phyloP scores from a whole-genome alignment of 768 basidiomycete species.

The Kondoa malvinella region DNA sequence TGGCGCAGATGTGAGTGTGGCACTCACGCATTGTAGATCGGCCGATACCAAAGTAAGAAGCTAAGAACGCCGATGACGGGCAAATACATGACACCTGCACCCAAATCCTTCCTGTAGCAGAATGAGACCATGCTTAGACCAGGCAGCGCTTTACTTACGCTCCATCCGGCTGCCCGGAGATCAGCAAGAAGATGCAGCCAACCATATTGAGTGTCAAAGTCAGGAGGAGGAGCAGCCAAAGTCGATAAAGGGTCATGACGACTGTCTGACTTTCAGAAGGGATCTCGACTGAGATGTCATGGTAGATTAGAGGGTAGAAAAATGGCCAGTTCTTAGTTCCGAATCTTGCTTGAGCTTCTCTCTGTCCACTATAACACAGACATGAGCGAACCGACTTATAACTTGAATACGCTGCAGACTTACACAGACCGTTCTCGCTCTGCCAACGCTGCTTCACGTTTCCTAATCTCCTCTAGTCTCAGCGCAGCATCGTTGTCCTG shows the following conservation, averaged over 20 bases:
- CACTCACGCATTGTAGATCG: background rate
- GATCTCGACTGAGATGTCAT: conserved; percentile 79
- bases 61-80: conserved; percentile 59
- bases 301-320: conserved; percentile 78
- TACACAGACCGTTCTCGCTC: conserved; percentile 43
- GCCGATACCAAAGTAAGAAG: conserved; percentile 71
- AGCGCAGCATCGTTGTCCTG: conserved; percentile 17
- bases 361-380: too few species aligned
- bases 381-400: too few species aligned
- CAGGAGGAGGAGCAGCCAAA: conserved; percentile 75
- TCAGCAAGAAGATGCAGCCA: conserved; percentile 68
- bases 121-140: background rate
- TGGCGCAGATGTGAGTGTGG: background rate
- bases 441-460: conserved; percentile 65
- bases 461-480: conserved; percentile 47
- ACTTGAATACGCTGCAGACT: conserved; percentile 40
- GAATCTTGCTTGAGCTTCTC: background rate
- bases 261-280: conserved; percentile 60
- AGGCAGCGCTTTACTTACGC: conserved; percentile 15
- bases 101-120: conserved; percentile 37
- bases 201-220: conserved; percentile 80
- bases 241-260: conserved; percentile 70
- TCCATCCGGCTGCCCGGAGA: conserved; percentile 51
- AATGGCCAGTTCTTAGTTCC: conserved; percentile 71
- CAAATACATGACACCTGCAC: conserved; percentile 62